phyloP scores from a whole-genome alignment of 1,284 basidiomycete genomes.

The Schizopora paradoxa region DNA sequence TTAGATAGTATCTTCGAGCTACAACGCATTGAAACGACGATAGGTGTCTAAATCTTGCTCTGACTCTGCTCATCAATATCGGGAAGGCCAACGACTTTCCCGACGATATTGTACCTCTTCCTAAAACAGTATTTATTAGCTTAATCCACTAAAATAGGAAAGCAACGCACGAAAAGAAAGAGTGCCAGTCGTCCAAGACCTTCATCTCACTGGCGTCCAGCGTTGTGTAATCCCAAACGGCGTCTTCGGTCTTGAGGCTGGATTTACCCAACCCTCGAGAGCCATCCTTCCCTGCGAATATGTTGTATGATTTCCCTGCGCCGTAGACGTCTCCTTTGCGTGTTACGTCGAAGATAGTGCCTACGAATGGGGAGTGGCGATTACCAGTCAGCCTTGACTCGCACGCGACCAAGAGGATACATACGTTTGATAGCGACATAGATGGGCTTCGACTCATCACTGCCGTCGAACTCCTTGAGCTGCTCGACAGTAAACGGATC shows the following conservation, averaged over 20 bases:
- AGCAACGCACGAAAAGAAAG: conserved; percentile 62
- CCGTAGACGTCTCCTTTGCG: conserved; percentile 81
- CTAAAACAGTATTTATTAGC: conserved; percentile 30
- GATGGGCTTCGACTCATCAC: conserved; percentile 59
- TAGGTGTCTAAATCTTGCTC: no score
- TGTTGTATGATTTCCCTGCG: conserved; percentile 58
- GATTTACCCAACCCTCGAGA: conserved; percentile 81
- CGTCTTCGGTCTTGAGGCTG: conserved; percentile 84
- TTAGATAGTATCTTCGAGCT: no score
- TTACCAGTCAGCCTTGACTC: no score
- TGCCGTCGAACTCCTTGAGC: conserved; percentile 68
- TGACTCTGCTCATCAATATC: no score
- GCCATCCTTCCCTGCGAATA: conserved; percentile 89
- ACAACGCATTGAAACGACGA: no score
- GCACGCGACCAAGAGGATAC: conserved; percentile 18
- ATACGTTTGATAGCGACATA: conserved; percentile 87
- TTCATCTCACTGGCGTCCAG: conserved; percentile 75
- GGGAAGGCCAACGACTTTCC: conserved; percentile 44
- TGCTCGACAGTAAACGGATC: conserved; percentile 69
- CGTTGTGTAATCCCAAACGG: conserved; percentile 80
- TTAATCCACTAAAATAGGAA: neutral
- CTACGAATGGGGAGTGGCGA: conserved; percentile 41
- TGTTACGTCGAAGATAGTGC: conserved; percentile 82
- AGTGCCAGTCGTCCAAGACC: conserved; percentile 87
- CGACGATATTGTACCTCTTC: conserved; percentile 82